Evolutionary conservation across 2,329 filamentous ascomycete species (phyloP).

Genomic region (Ambrosiella beaveri): DNA sequence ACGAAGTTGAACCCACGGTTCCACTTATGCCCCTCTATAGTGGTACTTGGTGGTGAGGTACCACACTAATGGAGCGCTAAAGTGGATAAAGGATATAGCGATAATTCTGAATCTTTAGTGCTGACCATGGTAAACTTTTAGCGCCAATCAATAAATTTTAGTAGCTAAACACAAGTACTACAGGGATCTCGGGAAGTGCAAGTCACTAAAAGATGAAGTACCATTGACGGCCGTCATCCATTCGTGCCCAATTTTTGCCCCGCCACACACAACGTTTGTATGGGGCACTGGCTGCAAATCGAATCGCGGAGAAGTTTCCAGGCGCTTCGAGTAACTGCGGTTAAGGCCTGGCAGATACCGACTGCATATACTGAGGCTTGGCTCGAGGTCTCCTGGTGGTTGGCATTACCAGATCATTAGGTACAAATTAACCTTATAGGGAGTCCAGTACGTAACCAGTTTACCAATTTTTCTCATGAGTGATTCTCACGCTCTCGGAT

Average conservation of each 20-base stretch:
- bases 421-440: background rate
- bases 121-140: background rate
- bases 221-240: background rate
- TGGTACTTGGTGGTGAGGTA: background rate
- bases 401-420: background rate
- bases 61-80: too few relatives aligned
- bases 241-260: conserved; percentile 11
- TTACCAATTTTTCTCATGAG: background rate
- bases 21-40: background rate
- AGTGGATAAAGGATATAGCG: too few relatives aligned
- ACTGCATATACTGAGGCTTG: background rate
- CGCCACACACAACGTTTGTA: conserved; percentile 3
- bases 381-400: background rate
- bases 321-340: conserved; percentile 1
- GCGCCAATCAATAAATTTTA: background rate
- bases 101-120: too few relatives aligned
- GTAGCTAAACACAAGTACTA: background rate
- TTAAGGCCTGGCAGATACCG: background rate
- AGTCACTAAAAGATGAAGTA: background rate
- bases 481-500: too few relatives aligned
- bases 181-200: background rate
- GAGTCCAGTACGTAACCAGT: background rate
- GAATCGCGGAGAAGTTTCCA: conserved; percentile 12
- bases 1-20: background rate
- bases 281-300: conserved; percentile 2